Conservation (phyloP, 2,329 filamentous ascomycete species). For the Beauveria sp. region DNA sequence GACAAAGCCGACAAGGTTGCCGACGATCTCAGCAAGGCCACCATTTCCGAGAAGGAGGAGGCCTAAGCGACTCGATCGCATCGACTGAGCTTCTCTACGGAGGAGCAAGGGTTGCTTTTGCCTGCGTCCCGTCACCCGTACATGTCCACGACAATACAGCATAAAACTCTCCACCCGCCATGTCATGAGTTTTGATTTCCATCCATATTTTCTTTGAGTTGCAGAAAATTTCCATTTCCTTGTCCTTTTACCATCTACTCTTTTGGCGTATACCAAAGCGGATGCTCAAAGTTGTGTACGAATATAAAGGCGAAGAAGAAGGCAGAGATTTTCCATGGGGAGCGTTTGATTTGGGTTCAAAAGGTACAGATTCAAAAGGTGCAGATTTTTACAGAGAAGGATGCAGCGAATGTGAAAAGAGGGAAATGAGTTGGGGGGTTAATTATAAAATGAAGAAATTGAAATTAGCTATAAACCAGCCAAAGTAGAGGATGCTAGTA, state of each 20-base stretch:
- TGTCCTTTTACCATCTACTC: neutral
- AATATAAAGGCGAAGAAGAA: conserved; percentile 2
- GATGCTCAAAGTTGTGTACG: conserved; percentile 5
- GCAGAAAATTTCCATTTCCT: neutral
- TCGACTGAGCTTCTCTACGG: neutral
- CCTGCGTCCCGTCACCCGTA: neutral
- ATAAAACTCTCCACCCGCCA: neutral
- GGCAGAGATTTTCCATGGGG: conserved; percentile 1
- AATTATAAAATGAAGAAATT: neutral
- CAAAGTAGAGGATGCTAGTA: neutral
- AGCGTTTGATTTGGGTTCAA: conserved; percentile 2
- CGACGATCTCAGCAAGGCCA: conserved; percentile 42
- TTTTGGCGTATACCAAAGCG: conserved; percentile 10
- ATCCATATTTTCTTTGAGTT: neutral
- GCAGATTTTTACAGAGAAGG: neutral
- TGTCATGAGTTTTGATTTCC: neutral
- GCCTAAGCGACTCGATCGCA: conserved; percentile 23
- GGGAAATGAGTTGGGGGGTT: neutral
- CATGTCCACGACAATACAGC: neutral
- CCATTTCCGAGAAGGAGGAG: conserved; percentile 45
- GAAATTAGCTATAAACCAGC: neutral
- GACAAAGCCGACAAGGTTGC: conserved; percentile 48
- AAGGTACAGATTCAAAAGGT: neutral
- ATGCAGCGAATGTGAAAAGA: neutral
- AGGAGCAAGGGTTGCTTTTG: neutral